These are phyloP conservation scores for Rhododendron ovatum DNA, from an alignment of 148 eudicot species.

Conservation along the genomic window DNA sequence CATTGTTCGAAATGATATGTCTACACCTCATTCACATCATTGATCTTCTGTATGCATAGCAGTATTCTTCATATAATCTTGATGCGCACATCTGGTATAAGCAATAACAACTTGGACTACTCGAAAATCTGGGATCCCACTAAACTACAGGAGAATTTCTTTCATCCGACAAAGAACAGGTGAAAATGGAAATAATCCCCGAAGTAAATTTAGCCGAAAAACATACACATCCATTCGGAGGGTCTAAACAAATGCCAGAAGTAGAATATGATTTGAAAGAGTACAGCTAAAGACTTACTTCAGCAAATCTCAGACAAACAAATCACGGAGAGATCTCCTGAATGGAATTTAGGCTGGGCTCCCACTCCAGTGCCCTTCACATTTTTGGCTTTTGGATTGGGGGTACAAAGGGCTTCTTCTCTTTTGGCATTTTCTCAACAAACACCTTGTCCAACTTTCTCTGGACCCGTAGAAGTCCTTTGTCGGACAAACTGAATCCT, in stretches of 20 bases:
- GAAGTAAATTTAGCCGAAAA: background rate
- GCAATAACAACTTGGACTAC: background rate
- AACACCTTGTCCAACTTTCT: slow-evolving; percentile 11
- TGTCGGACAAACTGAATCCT: slow-evolving; percentile 27
- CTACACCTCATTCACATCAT: background rate
- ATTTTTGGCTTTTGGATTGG: slow-evolving; percentile 23
- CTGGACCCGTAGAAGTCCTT: slow-evolving; percentile 25
- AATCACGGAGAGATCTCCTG: slow-evolving; percentile 37
- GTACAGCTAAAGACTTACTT: background rate
- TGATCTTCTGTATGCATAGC: too few species aligned
- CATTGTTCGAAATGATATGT: background rate
- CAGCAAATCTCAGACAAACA: background rate
- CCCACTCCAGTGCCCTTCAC: slow-evolving; percentile 26
- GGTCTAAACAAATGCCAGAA: background rate
- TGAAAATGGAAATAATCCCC: background rate
- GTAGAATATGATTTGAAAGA: background rate
- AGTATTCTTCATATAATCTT: background rate
- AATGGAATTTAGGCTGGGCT: slow-evolving; percentile 43
- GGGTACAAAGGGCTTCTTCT: slow-evolving; percentile 23
- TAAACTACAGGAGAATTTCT: background rate
- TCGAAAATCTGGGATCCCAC: background rate
- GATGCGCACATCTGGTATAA: background rate
- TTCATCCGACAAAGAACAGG: background rate
- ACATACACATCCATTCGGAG: background rate
- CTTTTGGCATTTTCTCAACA: slow-evolving; percentile 12